Base-by-base conservation (phyloP, 768 basidiomycete genomes). In the Gyrodon lividus region DNA sequence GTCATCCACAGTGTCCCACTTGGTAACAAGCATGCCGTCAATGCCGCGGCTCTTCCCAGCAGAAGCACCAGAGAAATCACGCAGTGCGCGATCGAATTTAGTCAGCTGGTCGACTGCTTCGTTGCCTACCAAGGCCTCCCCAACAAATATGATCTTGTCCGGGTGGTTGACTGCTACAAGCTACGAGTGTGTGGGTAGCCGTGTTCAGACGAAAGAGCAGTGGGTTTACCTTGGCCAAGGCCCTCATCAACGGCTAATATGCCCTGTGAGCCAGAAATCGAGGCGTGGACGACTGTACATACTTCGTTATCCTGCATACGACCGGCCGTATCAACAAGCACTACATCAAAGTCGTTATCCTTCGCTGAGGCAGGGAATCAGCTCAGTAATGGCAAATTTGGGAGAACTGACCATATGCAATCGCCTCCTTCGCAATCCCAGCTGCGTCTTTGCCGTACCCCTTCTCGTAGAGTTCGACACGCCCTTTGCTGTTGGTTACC, bases 391-490 rank as follows among this genome's bases (percentile, higher is more conserved):
- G 17, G 33, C 19, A 20, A 9, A n/a, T 1, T 34, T 8, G 8
- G 12, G 14, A 33, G 17, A 7, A 65, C 81, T 45, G 62, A 92
- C 94, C 97, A 68, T 92, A 89, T 12, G 80, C 72, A 48, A 98
- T 91, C 22, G 97, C 96, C 66, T 99, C 96, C 68, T 85, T 93
- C 3, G 95, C 96, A 45, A 99, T 99, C 7, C 89, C 92, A 22
- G 97, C 96, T n/a, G 96, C 95, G 62, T 99, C 97, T 72, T 98
- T 98, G 2, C 97, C 97, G 67, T 99, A 99, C 2, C 97, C 97
- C 54, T 87, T 81, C 71, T 99, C 96, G 65, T 88, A 99, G 42
- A 98, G 74, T 72, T 98, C 97, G 31, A 99, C 91, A 46, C 84
- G 79, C 8, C 83, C 80, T 67, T 84, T 87, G 64, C 82, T 87